Percentiles rank a stretch among this genome's conserved stretches.
phyloP scores from a whole-genome alignment of 2,329 filamentous ascomycete genomes.

The Fusarium torreyae region DNA sequence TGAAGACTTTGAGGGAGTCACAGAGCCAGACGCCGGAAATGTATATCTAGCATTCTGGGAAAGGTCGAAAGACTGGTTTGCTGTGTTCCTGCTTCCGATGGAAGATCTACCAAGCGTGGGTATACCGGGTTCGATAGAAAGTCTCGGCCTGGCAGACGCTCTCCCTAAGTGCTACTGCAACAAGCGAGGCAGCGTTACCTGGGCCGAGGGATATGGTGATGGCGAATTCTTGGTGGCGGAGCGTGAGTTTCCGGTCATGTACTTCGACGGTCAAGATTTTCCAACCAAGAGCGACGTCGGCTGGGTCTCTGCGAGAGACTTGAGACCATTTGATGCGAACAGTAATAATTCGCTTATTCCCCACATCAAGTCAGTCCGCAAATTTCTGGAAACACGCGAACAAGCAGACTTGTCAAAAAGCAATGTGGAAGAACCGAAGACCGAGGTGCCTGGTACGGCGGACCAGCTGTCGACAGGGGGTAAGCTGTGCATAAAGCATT shows the following conservation, averaged over 20 bases:
- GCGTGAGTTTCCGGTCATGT: conserved; percentile 33
- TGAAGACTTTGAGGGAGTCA: conserved; percentile 11
- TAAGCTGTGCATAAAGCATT: no score
- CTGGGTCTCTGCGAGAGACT: conserved; percentile 29
- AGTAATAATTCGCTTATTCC: conserved; percentile 10
- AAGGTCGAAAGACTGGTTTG: conserved; percentile 23
- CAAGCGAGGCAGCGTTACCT: conserved; percentile 4
- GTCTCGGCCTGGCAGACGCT: conserved; percentile 1
- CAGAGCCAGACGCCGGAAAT: conserved; percentile 6
- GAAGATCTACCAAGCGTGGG: conserved; percentile 12
- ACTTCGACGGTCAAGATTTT: conserved; percentile 28
- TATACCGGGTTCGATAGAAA: conserved; percentile 9
- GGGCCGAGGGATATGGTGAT: conserved; percentile 17
- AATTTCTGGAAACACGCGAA: conserved; percentile 10
- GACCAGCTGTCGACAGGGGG: no score
- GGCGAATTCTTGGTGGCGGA: conserved; percentile 17
- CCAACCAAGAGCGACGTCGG: conserved; percentile 27
- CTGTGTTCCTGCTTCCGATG: conserved; percentile 17
- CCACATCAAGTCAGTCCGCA: conserved; percentile 15
- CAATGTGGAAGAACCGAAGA: no score
- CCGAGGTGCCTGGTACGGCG: no score
- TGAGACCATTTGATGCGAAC: conserved; percentile 13
- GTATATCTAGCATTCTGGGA: conserved; percentile 18
- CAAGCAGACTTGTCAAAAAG: no score
- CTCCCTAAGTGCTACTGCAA: conserved; percentile 6